Conservation (phyloP, 176 grass and related monocot species). For the maize (Zea mays) region DNA sequence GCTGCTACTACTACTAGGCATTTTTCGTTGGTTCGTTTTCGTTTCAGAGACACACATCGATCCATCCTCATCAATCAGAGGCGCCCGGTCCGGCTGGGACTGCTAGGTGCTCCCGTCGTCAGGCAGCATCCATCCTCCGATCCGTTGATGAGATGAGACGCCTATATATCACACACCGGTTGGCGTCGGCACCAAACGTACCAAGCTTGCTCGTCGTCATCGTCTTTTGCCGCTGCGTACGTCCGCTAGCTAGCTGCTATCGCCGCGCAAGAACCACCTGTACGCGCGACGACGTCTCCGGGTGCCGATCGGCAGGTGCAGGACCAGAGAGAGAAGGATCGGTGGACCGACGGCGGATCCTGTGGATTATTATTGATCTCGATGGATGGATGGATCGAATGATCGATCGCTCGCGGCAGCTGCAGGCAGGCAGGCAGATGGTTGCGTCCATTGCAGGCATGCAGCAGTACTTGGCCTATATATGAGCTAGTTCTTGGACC, state of each 20-base stretch:
- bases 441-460: slow-evolving; percentile 18
- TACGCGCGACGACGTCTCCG: background rate
- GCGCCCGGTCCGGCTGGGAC: background rate
- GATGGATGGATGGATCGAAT: too few relatives aligned
- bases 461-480: slow-evolving; percentile 5
- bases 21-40: background rate
- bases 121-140: background rate
- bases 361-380: background rate
- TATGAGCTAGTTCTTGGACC: background rate
- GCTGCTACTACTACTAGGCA: background rate
- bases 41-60: background rate
- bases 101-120: background rate
- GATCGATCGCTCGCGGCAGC: background rate
- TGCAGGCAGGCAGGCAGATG: background rate
- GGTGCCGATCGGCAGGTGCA: background rate
- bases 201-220: background rate
- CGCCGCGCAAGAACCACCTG: background rate
- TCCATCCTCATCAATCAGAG: background rate
- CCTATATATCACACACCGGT: slow-evolving; percentile 23
- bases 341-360: background rate
- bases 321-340: background rate
- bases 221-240: background rate
- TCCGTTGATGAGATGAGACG: background rate
- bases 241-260: too few relatives aligned
- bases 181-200: slow-evolving; percentile 43